phyloP scores from a whole-genome alignment of 2,329 filamentous ascomycete genomes.

The Trichoderma hamatum region DNA sequence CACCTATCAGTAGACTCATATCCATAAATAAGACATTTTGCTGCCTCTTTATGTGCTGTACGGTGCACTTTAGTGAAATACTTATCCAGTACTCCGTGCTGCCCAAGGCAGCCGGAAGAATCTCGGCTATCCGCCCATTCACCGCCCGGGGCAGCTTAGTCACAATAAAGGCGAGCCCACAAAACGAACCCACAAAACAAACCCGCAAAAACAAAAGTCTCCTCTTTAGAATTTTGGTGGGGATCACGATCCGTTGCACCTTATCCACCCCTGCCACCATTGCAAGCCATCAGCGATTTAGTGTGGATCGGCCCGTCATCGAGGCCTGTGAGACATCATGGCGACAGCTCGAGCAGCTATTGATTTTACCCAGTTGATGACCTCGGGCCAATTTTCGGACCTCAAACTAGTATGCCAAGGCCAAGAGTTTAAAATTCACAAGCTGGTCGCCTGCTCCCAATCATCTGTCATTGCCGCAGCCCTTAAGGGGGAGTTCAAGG shows the following conservation, averaged over 20 bases:
- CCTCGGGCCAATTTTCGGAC: constrained; percentile 31
- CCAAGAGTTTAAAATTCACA: constrained; percentile 32
- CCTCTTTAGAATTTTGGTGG: not conserved
- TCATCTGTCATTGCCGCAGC: constrained; percentile 30
- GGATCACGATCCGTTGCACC: not conserved
- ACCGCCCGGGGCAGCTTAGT: not conserved
- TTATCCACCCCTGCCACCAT: not conserved
- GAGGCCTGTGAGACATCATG: constrained; percentile 5
- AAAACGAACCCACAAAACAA: not conserved
- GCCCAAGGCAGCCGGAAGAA: not conserved
- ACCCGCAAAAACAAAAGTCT: not conserved
- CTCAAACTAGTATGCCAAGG: constrained; percentile 30
- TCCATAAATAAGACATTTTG: not conserved
- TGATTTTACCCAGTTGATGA: constrained; percentile 19
- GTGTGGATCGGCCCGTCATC: not conserved
- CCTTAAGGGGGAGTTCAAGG: constrained; percentile 28
- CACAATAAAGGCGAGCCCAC: not conserved
- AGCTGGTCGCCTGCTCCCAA: constrained; percentile 30
- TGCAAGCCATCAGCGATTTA: constrained; percentile 1
- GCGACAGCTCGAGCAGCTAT: no score
- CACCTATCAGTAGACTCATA: not conserved
- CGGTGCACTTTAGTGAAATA: not conserved
- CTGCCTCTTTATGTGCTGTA: not conserved
- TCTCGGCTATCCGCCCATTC: not conserved
- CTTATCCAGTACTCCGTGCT: not conserved